phyloP scores from a whole-genome alignment of 2,329 filamentous ascomycete genomes.

The Calonectria pteridis region DNA sequence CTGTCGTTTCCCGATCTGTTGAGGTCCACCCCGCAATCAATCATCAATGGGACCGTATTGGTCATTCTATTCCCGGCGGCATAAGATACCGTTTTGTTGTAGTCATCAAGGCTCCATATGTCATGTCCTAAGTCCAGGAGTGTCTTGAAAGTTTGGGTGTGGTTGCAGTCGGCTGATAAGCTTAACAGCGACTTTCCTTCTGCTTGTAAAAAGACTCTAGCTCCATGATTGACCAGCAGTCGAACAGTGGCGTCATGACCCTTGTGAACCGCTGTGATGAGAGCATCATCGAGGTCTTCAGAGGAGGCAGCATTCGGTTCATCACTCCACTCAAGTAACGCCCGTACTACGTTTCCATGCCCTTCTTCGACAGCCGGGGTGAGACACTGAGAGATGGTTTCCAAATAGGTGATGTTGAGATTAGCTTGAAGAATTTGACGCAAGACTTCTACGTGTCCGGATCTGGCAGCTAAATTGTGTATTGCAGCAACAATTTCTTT shows the following conservation, averaged over 20 bases:
- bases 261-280: not conserved
- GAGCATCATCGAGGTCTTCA: not conserved
- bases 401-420: not conserved
- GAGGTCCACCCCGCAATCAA: not conserved
- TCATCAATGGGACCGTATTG: not conserved
- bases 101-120: not conserved
- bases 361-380: not conserved
- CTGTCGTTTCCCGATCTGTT: not conserved
- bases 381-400: not conserved
- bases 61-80: not conserved
- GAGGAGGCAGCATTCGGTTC: not conserved
- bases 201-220: not conserved
- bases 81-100: not conserved
- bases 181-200: not conserved
- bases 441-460: not conserved
- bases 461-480: not conserved
- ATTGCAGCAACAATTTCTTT: not conserved
- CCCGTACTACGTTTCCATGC: not conserved
- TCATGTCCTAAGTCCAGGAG: not conserved
- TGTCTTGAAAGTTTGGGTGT: not conserved
- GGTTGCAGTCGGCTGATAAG: not conserved
- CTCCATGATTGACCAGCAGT: not conserved
- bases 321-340: not conserved
- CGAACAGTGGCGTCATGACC: not conserved
- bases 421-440: not conserved